Evolutionary conservation across 352 stramenopile genomes (phyloP), one percentile per base, ranked within the genome.

Genomic region (Pythium utonaiense): DNA sequence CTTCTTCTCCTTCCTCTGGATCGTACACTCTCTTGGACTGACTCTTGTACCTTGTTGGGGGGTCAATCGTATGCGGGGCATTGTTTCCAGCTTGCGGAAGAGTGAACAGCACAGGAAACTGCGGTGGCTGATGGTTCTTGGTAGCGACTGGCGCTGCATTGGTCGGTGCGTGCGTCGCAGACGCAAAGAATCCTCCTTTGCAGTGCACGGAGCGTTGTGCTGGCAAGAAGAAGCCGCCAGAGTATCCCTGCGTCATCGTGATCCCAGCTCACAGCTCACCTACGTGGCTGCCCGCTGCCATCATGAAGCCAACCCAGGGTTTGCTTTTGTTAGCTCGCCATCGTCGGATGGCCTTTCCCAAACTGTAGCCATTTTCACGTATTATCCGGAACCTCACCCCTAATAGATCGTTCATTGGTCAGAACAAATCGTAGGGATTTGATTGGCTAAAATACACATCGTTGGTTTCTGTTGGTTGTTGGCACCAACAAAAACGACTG

Each of bases 201-300:
- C 70, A 80, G 51, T 85, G 75, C 31, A 82, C 61, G 0, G 75
- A 85, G 24, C 73, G 73, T 66, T 85, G 75, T 17, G 75, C 75
- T 3, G 75, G 75, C 16, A 85, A 66, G 56, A 85, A 85, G 69
- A 85, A 85, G 24, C 75, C 75, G 6, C 73, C 73, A 0, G 71
- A 77, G 62, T 80, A 75, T 14, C 73, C 71, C 12, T 71, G 53
- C 38, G 68, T 24, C 66, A 70, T 74, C 10, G 14, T 16, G 33
- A 6, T 48, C 50, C 16, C 22, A 42, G 12, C 22, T 38, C 22
- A 25, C 53, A n/a, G 19, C 14, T 34, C 44, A 52, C 40, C 6
- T 9, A 33, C 28, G 5, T 10, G 28, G 28, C 28, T 33, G 28
- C 5, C 5, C 28, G 12, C 36, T 6, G 17, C 13, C 36, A 44